Conservation (phyloP, 768 basidiomycete genomes). For the Amanita fuliginea region DNA sequence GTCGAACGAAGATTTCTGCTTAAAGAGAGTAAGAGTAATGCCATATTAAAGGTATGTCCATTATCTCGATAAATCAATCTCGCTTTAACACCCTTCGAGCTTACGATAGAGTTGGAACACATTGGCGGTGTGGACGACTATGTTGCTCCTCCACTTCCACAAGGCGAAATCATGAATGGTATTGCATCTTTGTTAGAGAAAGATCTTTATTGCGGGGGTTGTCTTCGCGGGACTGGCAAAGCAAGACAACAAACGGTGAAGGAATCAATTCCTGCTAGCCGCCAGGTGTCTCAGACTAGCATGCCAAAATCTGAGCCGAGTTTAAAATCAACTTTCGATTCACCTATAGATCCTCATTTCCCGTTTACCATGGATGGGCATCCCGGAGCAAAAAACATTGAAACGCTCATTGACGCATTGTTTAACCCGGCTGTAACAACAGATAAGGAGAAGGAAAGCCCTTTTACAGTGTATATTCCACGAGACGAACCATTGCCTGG, state of each 20-base stretch:
- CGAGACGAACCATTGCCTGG: neutral
- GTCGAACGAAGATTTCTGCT: conserved; percentile 59
- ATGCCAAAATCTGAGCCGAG: neutral
- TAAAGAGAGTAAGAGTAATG: conserved; percentile 68
- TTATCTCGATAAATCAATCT: neutral
- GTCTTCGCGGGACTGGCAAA: conserved; percentile 11
- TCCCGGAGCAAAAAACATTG: conserved; percentile 50
- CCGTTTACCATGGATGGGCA: conserved; percentile 30
- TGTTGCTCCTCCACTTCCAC: conserved; percentile 55
- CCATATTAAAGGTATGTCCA: conserved; percentile 52
- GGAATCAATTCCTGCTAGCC: neutral
- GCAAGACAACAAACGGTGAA: neutral
- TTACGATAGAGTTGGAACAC: conserved; percentile 45
- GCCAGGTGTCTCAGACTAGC: neutral
- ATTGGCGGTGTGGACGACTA: conserved; percentile 45
- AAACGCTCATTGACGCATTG: conserved; percentile 65
- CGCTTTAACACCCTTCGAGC: conserved; percentile 19
- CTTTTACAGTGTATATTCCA: conserved; percentile 25
- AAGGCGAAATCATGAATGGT: conserved; percentile 62
- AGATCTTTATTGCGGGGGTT: conserved; percentile 42
- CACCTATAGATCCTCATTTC: neutral
- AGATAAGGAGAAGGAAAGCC: conserved; percentile 24
- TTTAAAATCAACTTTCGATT: neutral
- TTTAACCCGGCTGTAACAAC: conserved; percentile 60
- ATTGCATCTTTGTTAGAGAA: conserved; percentile 51